These are phyloP conservation scores for Selenicereus undatus DNA, from an alignment of 148 eudicot genomes.

Conservation along the genomic window DNA sequence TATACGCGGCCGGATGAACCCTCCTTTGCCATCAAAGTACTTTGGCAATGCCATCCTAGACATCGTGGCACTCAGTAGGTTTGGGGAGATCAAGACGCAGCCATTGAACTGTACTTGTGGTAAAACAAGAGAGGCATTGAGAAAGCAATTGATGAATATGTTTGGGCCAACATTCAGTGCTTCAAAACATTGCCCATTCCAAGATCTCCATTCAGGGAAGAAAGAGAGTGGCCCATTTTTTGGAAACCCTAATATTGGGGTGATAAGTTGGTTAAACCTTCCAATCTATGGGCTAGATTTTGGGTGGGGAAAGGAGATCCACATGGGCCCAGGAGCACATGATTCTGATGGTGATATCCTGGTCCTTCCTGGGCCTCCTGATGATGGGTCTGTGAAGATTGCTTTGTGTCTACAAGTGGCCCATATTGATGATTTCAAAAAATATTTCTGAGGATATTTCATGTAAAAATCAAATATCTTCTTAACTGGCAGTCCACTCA, in stretches of 20 bases:
- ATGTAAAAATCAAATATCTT: not conserved
- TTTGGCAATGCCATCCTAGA: slow-evolving; percentile 40
- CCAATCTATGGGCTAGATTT: slow-evolving; percentile 44
- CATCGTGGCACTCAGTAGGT: slow-evolving; percentile 20
- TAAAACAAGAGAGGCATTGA: slow-evolving; percentile 31
- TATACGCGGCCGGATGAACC: slow-evolving; percentile 20
- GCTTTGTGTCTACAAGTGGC: slow-evolving; percentile 34
- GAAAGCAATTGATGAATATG: slow-evolving; percentile 31
- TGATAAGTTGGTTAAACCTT: slow-evolving; percentile 37
- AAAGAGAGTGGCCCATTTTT: slow-evolving; percentile 24
- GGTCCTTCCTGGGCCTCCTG: slow-evolving; percentile 29
- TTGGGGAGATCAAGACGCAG: slow-evolving; percentile 18
- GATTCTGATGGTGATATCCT: slow-evolving; percentile 38
- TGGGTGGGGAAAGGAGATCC: slow-evolving; percentile 44
- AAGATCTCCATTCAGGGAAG: slow-evolving; percentile 24
- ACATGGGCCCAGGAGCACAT: slow-evolving; percentile 44
- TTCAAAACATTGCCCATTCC: slow-evolving; percentile 16
- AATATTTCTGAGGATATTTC: slow-evolving; percentile 29
- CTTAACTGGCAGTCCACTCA: no score
- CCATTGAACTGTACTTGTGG: slow-evolving; percentile 27
- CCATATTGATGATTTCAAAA: slow-evolving; percentile 31
- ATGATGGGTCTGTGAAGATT: slow-evolving; percentile 34
- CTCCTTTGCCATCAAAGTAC: slow-evolving; percentile 32
- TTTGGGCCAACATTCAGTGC: slow-evolving; percentile 31
- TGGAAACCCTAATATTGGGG: slow-evolving; percentile 39